Evolutionary conservation across 129 eudicot genomes (phyloP), one percentile per base, ranked within the genome.

Genomic region (Smallanthus sonchifolius): DNA sequence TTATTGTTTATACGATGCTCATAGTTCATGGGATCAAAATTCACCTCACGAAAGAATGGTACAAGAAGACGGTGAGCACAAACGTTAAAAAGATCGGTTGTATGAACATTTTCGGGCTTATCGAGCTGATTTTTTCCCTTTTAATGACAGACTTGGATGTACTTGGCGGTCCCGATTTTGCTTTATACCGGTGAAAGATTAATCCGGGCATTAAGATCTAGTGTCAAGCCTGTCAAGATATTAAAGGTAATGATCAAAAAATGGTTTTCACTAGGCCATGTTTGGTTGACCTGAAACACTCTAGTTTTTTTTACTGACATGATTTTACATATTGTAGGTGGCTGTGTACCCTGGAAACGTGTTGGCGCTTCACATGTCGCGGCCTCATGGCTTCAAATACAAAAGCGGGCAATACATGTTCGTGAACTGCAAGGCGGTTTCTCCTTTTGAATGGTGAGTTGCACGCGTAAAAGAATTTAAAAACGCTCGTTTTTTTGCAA

Each of bases 81-180:
- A 62, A 61, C 60, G 2, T 59, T n/a, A 32, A 66, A 11, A 39
- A 63, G 10, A 14, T 11, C 8, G 17, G 16, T 70, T 42, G 15
- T 57, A 19, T 32, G 75, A 44, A 17, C 4, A 3, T 56, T 57
- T 39, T 71, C 35, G 20, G 17, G 61, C 36, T 38, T n/a, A 28
- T 55, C 2, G 14, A 54, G 45, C 70, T 73, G 11, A 76, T 0
- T 15, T 3, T 13, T 30, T 77, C 1, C 30, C 1, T 48, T 10
- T 51, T 69, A 11, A 79, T 4, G 32, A n/a, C 60, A 88, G 95
- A 88, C 95, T 45, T 88, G 95, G 95, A 88, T 88, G 95, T 88
- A 88, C 67, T 73, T 86, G 42, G 86, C 88, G 32, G 78, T 86
- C 39, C 91, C 95, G 7, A 72, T 88, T 32, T 17, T 57, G 55